Percentiles rank a stretch among this genome's conserved stretches.
These are phyloP conservation scores for Rhizopogon vesiculosus DNA, from an alignment of 768 basidiomycete genomes.

Conservation along the genomic window DNA sequence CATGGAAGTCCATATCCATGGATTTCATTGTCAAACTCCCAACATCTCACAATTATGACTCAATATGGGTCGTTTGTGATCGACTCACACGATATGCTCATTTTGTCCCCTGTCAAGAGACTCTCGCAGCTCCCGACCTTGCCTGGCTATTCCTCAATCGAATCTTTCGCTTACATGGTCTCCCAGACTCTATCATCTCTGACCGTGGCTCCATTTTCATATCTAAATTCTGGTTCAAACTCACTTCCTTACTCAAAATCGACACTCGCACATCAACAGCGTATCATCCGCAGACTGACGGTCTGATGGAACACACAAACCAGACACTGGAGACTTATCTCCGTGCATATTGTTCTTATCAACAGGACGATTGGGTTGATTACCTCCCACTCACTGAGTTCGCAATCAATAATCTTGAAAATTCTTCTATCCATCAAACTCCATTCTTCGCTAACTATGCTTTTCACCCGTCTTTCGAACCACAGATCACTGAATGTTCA, in stretches of 20 bases:
- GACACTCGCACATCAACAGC: conserved; percentile 16
- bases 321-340: conserved; percentile 35
- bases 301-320: conserved; percentile 33
- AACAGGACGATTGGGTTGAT: conserved; percentile 41
- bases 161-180: conserved; percentile 12
- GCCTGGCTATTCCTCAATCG: conserved; percentile 7
- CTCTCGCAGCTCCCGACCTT: conserved; percentile 1
- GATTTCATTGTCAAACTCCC: conserved; percentile 36
- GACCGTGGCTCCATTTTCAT: conserved; percentile 24
- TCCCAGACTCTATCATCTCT: conserved; percentile 16
- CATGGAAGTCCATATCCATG: conserved; percentile 36
- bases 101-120: conserved; percentile 8
- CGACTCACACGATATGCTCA: conserved; percentile 1
- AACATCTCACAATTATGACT: conserved; percentile 15
- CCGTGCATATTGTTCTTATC: conserved; percentile 27
- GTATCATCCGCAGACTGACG: conserved; percentile 42
- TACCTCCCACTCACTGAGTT: conserved; percentile 38
- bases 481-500: conserved; percentile 20
- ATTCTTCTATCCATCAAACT: conserved; percentile 28
- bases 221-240: conserved; percentile 21
- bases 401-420: conserved; percentile 32
- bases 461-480: conserved; percentile 28
- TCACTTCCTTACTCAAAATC: conserved; percentile 6
- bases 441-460: conserved; percentile 35
- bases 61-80: conserved; percentile 25